Base-by-base conservation (phyloP, 768 basidiomycete genomes). In the Trametes villosa region DNA sequence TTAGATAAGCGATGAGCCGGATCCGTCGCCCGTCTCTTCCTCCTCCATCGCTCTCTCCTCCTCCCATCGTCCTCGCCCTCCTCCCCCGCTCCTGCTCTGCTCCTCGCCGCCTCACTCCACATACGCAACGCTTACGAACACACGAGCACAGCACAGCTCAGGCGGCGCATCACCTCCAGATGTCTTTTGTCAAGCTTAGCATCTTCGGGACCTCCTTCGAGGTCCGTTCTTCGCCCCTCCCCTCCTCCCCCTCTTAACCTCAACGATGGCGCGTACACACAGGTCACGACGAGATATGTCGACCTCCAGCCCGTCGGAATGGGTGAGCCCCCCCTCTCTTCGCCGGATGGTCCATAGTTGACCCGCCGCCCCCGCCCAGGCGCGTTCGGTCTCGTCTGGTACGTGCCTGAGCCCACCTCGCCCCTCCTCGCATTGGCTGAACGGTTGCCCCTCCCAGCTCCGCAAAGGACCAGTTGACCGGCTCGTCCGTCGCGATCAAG, bases 281-380 rank as follows among this genome's bases (percentile, higher is more conserved):
- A 97, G 91, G 96, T 98, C 59, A 97, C 96, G 24, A 98, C 95
- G 58, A 86, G 97, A 70, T 99, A 99, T 91, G 91, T 97, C 74
- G 97, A 99, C 79, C 88, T 99, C 12, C 96, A 98, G 71, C 96
- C 96, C 29, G 96, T 98, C 45, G 97, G 96, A 74, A 98, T 98
- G 96, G 96, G 96, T 92, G 63, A 76, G 89, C 76, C 46, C 55
- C 27, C 53, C 49, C 54, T 27, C 12, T 36, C 48, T 13, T 46
- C 47, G 9, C 33, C 47, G 8, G 38, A 29, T 42, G 29, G 42
- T n/a, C 48, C 27, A 24, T 46, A 7, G 22, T 41, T 60, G 18
- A 50, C 53, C 55, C 44, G 29, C 33, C 31, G n/a, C 15, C 36
- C 31, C 18, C 48, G 36, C 44, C 55, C 67, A 92, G 94, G 94